phyloP scores from a whole-genome alignment of 768 basidiomycete species.

The Xerocomellus dryophilus region DNA sequence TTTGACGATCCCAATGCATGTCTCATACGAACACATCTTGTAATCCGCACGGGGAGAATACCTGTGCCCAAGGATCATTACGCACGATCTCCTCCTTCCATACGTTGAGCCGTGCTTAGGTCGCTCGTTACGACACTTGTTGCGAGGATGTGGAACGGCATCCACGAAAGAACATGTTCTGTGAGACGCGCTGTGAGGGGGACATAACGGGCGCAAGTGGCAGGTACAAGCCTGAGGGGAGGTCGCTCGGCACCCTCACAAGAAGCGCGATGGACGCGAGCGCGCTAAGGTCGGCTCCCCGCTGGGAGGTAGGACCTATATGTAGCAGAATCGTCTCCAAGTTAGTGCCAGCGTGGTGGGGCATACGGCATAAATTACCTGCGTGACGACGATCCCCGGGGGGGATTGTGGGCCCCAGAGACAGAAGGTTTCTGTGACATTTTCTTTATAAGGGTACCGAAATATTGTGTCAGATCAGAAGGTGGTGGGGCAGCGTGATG shows the following conservation, averaged over 20 bases:
- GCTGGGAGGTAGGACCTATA: constrained; percentile 39
- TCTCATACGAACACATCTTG: constrained; percentile 13
- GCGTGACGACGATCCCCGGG: constrained; percentile 27
- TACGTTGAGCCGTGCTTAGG: constrained; percentile 67
- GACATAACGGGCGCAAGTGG: not conserved
- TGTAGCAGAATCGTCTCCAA: constrained; percentile 2
- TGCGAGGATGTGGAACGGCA: constrained; percentile 61
- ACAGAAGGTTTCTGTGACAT: constrained; percentile 14
- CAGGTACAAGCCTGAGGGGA: constrained; percentile 48
- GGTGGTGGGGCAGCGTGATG: constrained; percentile 17
- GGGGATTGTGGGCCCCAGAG: constrained; percentile 35
- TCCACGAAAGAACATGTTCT: constrained; percentile 42
- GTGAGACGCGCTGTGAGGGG: constrained; percentile 13
- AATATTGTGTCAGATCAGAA: constrained; percentile 23
- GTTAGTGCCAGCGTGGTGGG: constrained; percentile 9
- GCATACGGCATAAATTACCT: constrained; percentile 31
- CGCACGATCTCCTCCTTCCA: constrained; percentile 47
- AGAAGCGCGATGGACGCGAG: constrained; percentile 76
- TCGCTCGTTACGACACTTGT: constrained; percentile 72
- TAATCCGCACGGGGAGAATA: constrained; percentile 7
- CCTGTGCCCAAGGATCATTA: constrained; percentile 17
- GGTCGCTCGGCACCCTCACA: constrained; percentile 55
- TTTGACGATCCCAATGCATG: constrained; percentile 12
- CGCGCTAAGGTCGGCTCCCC: constrained; percentile 48
- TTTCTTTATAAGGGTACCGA: constrained; percentile 32